Evolutionary conservation across 768 basidiomycete genomes (phyloP), one percentile per base, ranked within the genome.

Genomic region (Pulveroboletus ravenelii): DNA sequence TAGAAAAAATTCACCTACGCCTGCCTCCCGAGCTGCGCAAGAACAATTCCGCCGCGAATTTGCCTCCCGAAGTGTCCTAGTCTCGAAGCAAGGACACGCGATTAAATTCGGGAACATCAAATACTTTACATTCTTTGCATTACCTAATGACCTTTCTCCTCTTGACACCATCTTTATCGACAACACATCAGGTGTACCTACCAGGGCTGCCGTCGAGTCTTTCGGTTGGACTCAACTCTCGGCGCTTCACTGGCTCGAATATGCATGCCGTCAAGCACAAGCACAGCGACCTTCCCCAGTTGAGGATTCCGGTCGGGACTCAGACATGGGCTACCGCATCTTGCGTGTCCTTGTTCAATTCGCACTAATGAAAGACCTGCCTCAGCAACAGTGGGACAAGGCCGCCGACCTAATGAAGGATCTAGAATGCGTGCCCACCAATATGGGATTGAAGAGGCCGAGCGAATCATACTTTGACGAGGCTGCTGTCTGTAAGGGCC

Each of bases 151-250:
- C 13, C 91, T 92, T 5, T 70, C 93, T 7, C 93, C 93, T 5
- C 67, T 71, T 1, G 74, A 87, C 55, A 80, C 89, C 3, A 74
- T 97, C 0, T 89, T 89, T 1, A 69, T 84, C 44, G 70, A 68
- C 9, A 67, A 93, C 45, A 82, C 84, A 54, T 79, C 78, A 47
- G 62, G 73, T 18, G 74, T 90, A 48, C 64, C 78, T 18, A 62
- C 76, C 0, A 75, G 73, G 8, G 29, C 50, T 37, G 42, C 40
- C 10, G 25, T 58, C 27, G 51, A 71, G 3, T 72, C 79, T n/a
- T 87, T 96, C 52, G 80, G 78, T 1, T 94, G 93, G 88, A 67
- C 71, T 14, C 89, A 91, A 59, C 72, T 98, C 6, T 73, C 79
- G 0, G 61, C 92, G 8, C 64, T 77, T 1, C 78, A 87, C 14